Evolutionary conservation across 805 yeast species (phyloP), one percentile per base, ranked within the genome.

Genomic region (Trichomonascus vanleenenianus): DNA sequence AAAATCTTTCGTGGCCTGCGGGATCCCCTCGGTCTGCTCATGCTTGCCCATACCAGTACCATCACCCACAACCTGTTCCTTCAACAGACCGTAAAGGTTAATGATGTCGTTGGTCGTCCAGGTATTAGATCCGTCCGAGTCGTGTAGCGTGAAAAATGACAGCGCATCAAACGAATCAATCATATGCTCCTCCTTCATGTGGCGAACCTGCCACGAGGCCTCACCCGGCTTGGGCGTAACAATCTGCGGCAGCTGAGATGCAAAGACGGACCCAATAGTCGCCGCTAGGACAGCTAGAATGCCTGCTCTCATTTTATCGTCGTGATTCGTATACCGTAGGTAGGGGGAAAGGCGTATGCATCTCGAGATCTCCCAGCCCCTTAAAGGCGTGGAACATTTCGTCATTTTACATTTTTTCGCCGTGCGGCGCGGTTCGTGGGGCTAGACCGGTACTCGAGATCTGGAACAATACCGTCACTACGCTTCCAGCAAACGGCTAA

Each of bases 41-140:
- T 83, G 91, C 14, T 73, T 68, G 1, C 96, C 96, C 79, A 83
- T 76, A 4, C 97, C 97, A 47, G 85, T 83, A 39, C 97, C 97
- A 53, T 77, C 83, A 9, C 97, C 97, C 12, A 87, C 82, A 20
- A 83, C 78, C 48, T 74, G 78, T 2, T 77, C 80, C 51, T 93
- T 74, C 40, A 73, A 67, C 45, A 91, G 65, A 2, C 98, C 98
- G 59, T 91, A 91, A 53, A 87, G 68, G 53, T 83, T 75, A 48
- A 91, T 62, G 34, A 91, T 83, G 59, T 91, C 97, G 16, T 63
- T 85, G 66, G 43, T 66, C 62, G 37, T 83, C 87, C 60, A 76
- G 71, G 58, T 71, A 66, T 55, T 76, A 67, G 44, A 78, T 61
- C 58, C 56, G 51, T 65, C 70, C 22, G 58, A 52, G 63, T 89